Evolutionary conservation across 805 yeast genomes (phyloP).

Genomic region (Clavispora phyllophila): DNA sequence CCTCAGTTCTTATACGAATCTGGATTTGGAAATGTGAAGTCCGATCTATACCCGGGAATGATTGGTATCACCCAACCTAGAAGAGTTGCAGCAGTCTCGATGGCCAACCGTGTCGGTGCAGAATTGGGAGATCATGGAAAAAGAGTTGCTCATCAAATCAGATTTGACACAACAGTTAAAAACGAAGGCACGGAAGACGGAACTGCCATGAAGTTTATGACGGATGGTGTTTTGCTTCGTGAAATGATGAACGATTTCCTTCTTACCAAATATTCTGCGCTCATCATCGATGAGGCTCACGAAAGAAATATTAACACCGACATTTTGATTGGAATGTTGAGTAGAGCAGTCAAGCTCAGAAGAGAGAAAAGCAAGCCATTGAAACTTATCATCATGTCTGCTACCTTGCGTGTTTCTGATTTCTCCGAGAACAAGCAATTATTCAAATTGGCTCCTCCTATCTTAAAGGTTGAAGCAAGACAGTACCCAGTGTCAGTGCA

Average conservation of each 20-base stretch:
- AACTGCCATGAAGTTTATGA: slow-evolving; percentile 83
- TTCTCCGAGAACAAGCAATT: slow-evolving; percentile 76
- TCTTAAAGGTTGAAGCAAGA: slow-evolving; percentile 84
- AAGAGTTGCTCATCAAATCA: slow-evolving; percentile 73
- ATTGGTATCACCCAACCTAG: slow-evolving; percentile 95
- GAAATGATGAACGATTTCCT: slow-evolving; percentile 90
- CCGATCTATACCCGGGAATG: slow-evolving; percentile 68
- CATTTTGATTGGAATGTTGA: slow-evolving; percentile 88
- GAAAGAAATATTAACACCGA: slow-evolving; percentile 96
- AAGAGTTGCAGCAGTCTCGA: slow-evolving; percentile 89
- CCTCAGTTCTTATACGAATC: slow-evolving; percentile 94
- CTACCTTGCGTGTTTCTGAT: slow-evolving; percentile 89
- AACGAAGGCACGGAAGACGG: slow-evolving; percentile 40
- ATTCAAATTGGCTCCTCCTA: slow-evolving; percentile 75
- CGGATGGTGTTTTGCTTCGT: slow-evolving; percentile 88
- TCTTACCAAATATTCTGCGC: slow-evolving; percentile 74
- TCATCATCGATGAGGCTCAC: slow-evolving; percentile 96
- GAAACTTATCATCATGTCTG: slow-evolving; percentile 92
- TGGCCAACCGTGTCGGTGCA: slow-evolving; percentile 74
- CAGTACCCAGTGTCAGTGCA: slow-evolving; percentile 92
- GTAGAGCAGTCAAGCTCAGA: slow-evolving; percentile 77
- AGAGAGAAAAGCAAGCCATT: slow-evolving; percentile 53
- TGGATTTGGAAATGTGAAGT: slow-evolving; percentile 74
- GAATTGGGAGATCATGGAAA: slow-evolving; percentile 71
- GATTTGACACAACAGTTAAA: slow-evolving; percentile 69